Evolutionary conservation across 2,329 filamentous ascomycete species (phyloP), one percentile per base, ranked within the genome.

Genomic region (Sarocladium oryzae): DNA sequence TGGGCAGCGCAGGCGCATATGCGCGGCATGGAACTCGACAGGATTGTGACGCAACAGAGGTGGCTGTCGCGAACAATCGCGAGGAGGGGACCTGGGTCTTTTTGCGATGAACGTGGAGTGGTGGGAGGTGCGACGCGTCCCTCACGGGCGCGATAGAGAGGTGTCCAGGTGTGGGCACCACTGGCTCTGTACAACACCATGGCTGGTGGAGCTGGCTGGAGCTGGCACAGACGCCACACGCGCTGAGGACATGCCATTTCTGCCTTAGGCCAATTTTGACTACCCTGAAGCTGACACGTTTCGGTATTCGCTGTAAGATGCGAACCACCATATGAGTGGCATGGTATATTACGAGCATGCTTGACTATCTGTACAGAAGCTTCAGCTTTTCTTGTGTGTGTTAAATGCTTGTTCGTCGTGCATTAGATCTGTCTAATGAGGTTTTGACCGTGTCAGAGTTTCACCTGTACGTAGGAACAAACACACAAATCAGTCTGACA

Each of bases 1-100:
- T 76, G 68, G 63, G 59, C 59, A 63, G 60, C 61, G 65, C 63
- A 57, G 62, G 64, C 66, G 66, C 67, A 63, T 55, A 56, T 58
- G 66, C 68, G 68, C 68, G 60, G 63, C 66, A 68, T 68, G 58
- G 55, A 61, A 55, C 54, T 60, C 57, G 57, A 62, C 15, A 15
- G 20, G 20, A 37, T 18, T 36, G 21, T 26, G 32, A 32, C 46
- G 46, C 46, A 30, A 18, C 46, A 49, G n/a, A 32, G 28, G 28
- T 18, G 28, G 28, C 43, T 48, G 43, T 48, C 43, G 43, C 43
- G 43, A 48, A 21, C 4, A 33, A 33, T 48, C 43, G 43, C 43
- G 43, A 48, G 13, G 43, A 48, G 43, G 43, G 43, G 43, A 48
- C 26, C 24, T 48, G 43, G 40, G 43, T 32, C 43, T 48, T 48